These are phyloP conservation scores for Pseudonitzschia pungens DNA, from an alignment of 108 stramenopile species.

Conservation along the genomic window DNA sequence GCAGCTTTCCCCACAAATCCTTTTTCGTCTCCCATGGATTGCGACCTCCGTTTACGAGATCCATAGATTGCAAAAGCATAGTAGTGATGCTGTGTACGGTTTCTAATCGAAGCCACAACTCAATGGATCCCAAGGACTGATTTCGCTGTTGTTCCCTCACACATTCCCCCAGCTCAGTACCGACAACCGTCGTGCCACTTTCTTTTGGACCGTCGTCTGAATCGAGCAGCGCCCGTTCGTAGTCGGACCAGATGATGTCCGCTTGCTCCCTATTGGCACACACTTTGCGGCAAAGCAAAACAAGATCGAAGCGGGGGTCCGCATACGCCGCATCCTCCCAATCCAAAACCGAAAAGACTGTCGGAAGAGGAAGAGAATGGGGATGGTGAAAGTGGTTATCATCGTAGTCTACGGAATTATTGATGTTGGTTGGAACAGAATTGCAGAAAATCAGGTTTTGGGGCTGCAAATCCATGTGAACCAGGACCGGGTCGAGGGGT, in stretches of 20 bases:
- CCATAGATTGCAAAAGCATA: conserved; percentile 60
- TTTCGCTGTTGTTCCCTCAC: background rate
- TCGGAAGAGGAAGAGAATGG: background rate
- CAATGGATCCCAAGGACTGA: conserved; percentile 51
- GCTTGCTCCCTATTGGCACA: conserved; percentile 72
- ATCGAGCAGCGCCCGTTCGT: conserved; percentile 5
- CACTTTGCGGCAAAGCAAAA: conserved; percentile 79
- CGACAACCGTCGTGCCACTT: background rate
- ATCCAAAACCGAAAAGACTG: conserved; percentile 66
- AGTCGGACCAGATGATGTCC: conserved; percentile 58
- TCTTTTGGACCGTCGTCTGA: background rate
- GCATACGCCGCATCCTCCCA: conserved; percentile 86
- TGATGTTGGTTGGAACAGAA: background rate
- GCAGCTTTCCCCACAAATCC: conserved; percentile 68
- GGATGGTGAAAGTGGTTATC: background rate
- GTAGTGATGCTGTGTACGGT: conserved; percentile 68
- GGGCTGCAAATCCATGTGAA: conserved; percentile 87
- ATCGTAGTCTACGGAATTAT: background rate
- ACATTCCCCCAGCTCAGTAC: background rate
- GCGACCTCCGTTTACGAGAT: conserved; percentile 60
- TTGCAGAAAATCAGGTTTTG: conserved; percentile 74
- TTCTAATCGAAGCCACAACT: conserved; percentile 82
- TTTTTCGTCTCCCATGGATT: conserved; percentile 81
- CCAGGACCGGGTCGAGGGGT: conserved; percentile 46
- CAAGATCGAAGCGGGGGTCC: conserved; percentile 80